Evolutionary conservation across 1,284 basidiomycete genomes (phyloP).

Genomic region (Ustilago bromivora): DNA sequence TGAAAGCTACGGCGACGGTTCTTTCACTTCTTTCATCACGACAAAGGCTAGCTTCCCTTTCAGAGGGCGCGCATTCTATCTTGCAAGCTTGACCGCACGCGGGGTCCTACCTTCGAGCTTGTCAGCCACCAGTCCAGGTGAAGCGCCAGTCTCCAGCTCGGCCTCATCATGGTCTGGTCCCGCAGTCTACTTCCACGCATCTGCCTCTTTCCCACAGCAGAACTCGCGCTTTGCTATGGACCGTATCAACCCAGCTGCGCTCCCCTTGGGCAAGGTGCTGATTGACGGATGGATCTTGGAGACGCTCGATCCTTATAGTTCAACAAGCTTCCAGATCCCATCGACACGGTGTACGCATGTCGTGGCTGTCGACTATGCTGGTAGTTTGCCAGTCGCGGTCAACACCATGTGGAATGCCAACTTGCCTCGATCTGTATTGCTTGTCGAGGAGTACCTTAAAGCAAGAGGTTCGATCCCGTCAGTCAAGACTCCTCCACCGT

Average conservation of each 20-base stretch:
- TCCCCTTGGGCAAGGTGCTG: slow-evolving; percentile 85
- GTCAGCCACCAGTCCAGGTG: slow-evolving; percentile 27
- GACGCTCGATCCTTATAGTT: slow-evolving; percentile 95
- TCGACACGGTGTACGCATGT: slow-evolving; percentile 91
- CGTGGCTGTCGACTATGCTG: slow-evolving; percentile 88
- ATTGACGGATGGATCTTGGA: slow-evolving; percentile 97
- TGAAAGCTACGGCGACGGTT: slow-evolving; percentile 84
- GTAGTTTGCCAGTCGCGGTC: slow-evolving; percentile 85
- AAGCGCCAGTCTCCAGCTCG: slow-evolving; percentile 52
- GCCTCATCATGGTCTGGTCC: slow-evolving; percentile 72
- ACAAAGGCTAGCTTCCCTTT: slow-evolving; percentile 87
- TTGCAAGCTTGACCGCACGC: slow-evolving; percentile 80
- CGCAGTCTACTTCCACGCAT: slow-evolving; percentile 70
- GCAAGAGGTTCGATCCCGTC: slow-evolving; percentile 63
- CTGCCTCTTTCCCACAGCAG: slow-evolving; percentile 75
- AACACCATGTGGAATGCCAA: slow-evolving; percentile 86
- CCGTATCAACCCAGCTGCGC: slow-evolving; percentile 78
- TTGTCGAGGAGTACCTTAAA: slow-evolving; percentile 68
- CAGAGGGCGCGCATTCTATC: slow-evolving; percentile 85
- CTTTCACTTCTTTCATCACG: slow-evolving; percentile 72
- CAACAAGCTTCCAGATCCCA: slow-evolving; percentile 93
- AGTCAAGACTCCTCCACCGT: slow-evolving; percentile 57
- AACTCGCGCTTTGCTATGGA: slow-evolving; percentile 79
- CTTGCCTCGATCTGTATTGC: slow-evolving; percentile 65
- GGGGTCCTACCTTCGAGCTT: slow-evolving; percentile 39